Percentiles rank a stretch among this genome's conserved stretches.
phyloP scores from a whole-genome alignment of 73 alveolate genomes.

The Symbiodinium pilosum region DNA sequence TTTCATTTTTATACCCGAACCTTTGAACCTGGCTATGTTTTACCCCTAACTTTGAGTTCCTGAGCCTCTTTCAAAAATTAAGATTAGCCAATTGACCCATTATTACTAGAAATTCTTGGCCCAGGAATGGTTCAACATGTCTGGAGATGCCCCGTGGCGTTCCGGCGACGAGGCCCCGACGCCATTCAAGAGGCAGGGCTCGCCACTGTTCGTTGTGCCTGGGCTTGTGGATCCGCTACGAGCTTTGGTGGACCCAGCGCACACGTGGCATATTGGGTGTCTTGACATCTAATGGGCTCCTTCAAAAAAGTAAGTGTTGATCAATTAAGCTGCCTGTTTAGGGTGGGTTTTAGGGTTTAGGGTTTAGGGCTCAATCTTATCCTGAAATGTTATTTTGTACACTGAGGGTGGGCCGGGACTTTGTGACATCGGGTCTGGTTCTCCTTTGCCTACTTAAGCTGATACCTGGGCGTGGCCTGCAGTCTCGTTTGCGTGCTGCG shows the following conservation, averaged over 20 bases:
- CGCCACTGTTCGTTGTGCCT: not conserved
- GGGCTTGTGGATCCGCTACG: not conserved
- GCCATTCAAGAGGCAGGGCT: constrained; percentile 16
- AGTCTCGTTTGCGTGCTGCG: not conserved
- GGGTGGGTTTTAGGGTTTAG: no score
- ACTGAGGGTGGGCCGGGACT: not conserved
- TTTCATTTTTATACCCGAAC: no score
- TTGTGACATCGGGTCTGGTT: no score
- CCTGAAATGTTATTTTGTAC: not conserved
- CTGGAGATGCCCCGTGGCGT: constrained; percentile 3
- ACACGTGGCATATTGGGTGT: constrained; percentile 69
- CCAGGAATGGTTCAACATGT: constrained; percentile 27
- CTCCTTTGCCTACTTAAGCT: not conserved
- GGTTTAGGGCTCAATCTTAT: no score
- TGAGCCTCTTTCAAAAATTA: no score
- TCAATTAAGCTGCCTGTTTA: not conserved
- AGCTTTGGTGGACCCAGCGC: constrained; percentile 38
- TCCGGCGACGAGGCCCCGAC: not conserved
- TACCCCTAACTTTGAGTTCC: no score
- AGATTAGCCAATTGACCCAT: no score
- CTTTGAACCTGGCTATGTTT: no score
- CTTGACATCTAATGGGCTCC: no score
- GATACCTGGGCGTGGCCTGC: not conserved
- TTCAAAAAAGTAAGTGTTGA: no score
- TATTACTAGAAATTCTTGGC: no score